Evolutionary conservation across 2,329 filamentous ascomycete species (phyloP).

Genomic region (Ascochyta koolunga): DNA sequence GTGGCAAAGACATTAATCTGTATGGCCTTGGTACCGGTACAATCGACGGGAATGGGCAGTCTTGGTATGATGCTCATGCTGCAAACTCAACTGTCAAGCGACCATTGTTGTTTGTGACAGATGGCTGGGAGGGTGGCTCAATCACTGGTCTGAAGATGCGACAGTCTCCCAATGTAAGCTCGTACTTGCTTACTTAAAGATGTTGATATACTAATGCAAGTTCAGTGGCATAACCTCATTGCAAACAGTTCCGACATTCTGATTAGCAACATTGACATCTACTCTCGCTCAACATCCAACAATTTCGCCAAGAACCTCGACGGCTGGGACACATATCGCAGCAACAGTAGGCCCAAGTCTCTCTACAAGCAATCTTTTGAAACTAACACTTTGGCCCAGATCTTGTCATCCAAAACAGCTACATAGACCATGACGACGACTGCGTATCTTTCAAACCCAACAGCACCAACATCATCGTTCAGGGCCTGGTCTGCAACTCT

Average conservation of each 20-base stretch:
- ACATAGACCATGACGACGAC: slow-evolving; percentile 69
- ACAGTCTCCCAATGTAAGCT: slow-evolving; percentile 56
- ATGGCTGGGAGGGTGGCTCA: slow-evolving; percentile 27
- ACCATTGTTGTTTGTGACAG: slow-evolving; percentile 58
- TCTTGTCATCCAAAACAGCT: slow-evolving; percentile 70
- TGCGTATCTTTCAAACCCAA: slow-evolving; percentile 79
- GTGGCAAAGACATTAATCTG: slow-evolving; percentile 67
- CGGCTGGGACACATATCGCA: slow-evolving; percentile 67
- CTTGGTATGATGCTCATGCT: slow-evolving; percentile 67
- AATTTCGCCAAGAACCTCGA: slow-evolving; percentile 70
- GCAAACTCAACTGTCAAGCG: slow-evolving; percentile 62
- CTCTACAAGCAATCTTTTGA: background rate
- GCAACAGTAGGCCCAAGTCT: slow-evolving; percentile 40
- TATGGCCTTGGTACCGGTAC: slow-evolving; percentile 67
- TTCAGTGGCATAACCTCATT: slow-evolving; percentile 69
- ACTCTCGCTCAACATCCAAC: slow-evolving; percentile 57
- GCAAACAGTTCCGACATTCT: slow-evolving; percentile 69
- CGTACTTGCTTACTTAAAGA: slow-evolving; percentile 18
- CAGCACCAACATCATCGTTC: slow-evolving; percentile 70
- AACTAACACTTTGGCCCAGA: slow-evolving; percentile 25
- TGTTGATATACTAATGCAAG: too few relatives aligned
- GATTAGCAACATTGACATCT: slow-evolving; percentile 66
- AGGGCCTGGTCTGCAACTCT: slow-evolving; percentile 70
- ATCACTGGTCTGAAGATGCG: background rate
- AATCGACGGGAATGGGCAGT: slow-evolving; percentile 68